Conservation (phyloP, 2,329 filamentous ascomycete species). For the Phaeoacremonium minimum region DNA sequence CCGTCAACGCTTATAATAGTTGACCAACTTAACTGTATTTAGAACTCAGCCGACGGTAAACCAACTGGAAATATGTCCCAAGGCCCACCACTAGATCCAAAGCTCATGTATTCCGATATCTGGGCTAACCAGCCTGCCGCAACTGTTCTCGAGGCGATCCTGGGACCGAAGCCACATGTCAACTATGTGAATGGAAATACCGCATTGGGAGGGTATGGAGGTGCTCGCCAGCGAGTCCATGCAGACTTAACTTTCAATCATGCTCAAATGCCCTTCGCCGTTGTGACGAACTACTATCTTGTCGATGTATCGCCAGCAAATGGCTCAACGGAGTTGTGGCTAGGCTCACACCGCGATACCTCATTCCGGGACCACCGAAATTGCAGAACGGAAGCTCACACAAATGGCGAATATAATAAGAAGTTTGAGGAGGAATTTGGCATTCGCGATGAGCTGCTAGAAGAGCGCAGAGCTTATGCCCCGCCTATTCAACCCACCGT, state of each 20-base stretch:
- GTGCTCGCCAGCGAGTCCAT: conserved; percentile 6
- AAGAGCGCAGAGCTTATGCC: conserved; percentile 3
- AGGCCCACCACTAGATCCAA: conserved; percentile 10
- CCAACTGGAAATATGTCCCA: conserved; percentile 14
- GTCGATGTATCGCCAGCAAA: conserved; percentile 10
- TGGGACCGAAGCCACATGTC: conserved; percentile 5
- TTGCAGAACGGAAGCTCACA: conserved; percentile 1
- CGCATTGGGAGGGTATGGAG: conserved; percentile 4
- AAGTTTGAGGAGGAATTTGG: conserved; percentile 3
- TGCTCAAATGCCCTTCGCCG: conserved; percentile 5
- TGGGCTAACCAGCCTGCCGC: conserved; percentile 8
- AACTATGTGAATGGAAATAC: conserved; percentile 10
- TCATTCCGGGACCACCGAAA: conserved; percentile 8
- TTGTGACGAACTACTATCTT: conserved; percentile 9
- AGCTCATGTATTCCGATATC: conserved; percentile 11
- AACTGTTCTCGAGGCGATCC: conserved; percentile 3
- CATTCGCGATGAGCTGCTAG: conserved; percentile 6
- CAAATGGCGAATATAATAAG: conserved; percentile 3
- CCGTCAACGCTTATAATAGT: too few species aligned
- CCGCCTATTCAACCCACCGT: conserved; percentile 8
- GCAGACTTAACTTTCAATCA: conserved; percentile 8
- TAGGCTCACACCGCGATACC: conserved; percentile 9
- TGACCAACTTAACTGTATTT: background rate
- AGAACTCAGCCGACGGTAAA: conserved; percentile 9
- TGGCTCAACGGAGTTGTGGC: conserved; percentile 13